phyloP scores from a whole-genome alignment of 1,139 yeast species.

The Hyphopichia wangnamkhiaoensis region DNA sequence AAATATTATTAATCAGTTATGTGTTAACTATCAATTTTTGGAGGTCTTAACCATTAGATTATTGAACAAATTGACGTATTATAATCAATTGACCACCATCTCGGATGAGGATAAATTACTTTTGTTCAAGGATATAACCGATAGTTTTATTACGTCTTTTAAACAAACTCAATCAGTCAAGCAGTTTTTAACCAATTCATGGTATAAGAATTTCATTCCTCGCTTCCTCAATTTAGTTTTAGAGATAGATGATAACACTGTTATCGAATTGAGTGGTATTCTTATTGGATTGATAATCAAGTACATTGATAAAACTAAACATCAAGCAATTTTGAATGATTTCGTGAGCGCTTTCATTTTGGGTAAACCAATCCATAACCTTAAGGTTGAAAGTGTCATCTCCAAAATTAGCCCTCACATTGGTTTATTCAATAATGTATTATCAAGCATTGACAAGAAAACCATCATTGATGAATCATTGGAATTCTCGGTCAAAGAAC shows the following conservation, averaged over 20 bases:
- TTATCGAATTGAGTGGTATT: constrained; percentile 37
- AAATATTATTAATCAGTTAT: constrained; percentile 43
- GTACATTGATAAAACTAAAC: constrained; percentile 37
- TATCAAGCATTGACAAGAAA: constrained; percentile 52
- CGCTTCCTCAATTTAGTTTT: constrained; percentile 21
- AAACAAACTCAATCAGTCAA: constrained; percentile 21
- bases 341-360: constrained; percentile 26
- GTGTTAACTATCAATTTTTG: constrained; percentile 47
- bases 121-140: constrained; percentile 21
- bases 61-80: constrained; percentile 38
- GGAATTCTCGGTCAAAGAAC: constrained; percentile 11
- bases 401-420: constrained; percentile 40
- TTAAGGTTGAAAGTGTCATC: constrained; percentile 21
- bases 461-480: constrained; percentile 10
- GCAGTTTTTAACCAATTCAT: constrained; percentile 43
- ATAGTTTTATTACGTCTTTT: constrained; percentile 23
- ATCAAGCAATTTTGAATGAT: constrained; percentile 39
- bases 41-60: constrained; percentile 54
- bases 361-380: constrained; percentile 14
- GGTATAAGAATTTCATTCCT: constrained; percentile 43
- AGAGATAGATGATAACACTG: constrained; percentile 12
- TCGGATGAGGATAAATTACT: constrained; percentile 12
- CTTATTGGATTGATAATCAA: constrained; percentile 39
- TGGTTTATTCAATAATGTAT: constrained; percentile 48
- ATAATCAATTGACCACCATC: constrained; percentile 12